These are phyloP conservation scores for Diplodia scrobiculata DNA, from an alignment of 2,329 filamentous ascomycete genomes.

Conservation along the genomic window DNA sequence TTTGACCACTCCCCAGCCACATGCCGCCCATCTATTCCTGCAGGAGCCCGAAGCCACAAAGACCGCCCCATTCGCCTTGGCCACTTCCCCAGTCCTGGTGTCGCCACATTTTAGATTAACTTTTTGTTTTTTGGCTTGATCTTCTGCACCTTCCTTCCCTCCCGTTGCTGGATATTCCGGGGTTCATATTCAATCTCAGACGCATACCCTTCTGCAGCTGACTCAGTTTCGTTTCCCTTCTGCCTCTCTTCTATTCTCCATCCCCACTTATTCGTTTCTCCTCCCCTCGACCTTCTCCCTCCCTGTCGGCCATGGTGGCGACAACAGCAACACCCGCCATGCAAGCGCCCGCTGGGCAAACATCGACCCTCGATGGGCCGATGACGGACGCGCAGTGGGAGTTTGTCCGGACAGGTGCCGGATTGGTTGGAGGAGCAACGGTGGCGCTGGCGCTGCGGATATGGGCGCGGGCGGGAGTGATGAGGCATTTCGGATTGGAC, in stretches of 20 bases:
- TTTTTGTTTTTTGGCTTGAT: not conserved
- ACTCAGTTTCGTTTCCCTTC: not conserved
- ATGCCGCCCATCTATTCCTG: not conserved
- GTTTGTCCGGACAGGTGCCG: not conserved
- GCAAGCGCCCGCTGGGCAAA: constrained; percentile 6
- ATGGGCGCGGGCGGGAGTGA: constrained; percentile 2
- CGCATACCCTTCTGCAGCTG: not conserved
- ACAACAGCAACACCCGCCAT: constrained; percentile 1
- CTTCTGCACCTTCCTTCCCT: not conserved
- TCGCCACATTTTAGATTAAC: constrained; percentile 20
- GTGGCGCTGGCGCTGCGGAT: constrained; percentile 5
- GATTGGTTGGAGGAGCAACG: not conserved
- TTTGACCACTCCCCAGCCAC: not conserved
- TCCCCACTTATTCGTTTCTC: not conserved
- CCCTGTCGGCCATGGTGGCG: not conserved
- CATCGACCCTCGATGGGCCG: constrained; percentile 10
- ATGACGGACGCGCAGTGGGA: constrained; percentile 11
- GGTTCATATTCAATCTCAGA: not conserved
- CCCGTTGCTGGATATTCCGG: not conserved
- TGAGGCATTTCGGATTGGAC: constrained; percentile 12
- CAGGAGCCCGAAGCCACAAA: not conserved
- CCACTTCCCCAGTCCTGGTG: not conserved
- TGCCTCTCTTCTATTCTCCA: not conserved
- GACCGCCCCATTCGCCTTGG: not conserved
- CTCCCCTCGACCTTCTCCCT: not conserved